Percentiles rank a stretch among this genome's conserved stretches.
Evolutionary conservation across 768 basidiomycete species (phyloP).

Genomic region (Pleurotus pulmonarius): DNA sequence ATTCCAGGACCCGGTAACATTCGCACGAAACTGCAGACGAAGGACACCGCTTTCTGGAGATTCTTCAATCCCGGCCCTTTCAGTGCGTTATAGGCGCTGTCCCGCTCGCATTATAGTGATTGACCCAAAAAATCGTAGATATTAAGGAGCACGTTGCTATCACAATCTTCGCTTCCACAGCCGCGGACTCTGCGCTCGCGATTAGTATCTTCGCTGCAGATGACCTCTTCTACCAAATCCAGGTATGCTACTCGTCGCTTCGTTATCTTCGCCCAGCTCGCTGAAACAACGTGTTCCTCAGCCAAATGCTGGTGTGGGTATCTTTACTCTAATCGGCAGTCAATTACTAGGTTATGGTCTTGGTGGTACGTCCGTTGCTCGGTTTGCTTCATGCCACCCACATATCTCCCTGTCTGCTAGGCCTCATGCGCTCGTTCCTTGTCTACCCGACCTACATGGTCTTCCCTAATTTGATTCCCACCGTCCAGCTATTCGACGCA

Average conservation of each 20-base stretch:
- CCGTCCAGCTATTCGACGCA: conserved; percentile 37
- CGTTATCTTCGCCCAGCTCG: background rate
- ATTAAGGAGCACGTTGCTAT: conserved; percentile 60
- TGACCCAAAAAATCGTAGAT: conserved; percentile 22
- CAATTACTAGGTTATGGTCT: conserved; percentile 40
- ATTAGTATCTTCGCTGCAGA: conserved; percentile 60
- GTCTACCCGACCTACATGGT: conserved; percentile 49
- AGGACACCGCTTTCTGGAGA: conserved; percentile 40
- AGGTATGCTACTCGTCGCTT: conserved; percentile 17
- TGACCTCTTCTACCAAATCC: conserved; percentile 40
- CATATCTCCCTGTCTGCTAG: conserved; percentile 15
- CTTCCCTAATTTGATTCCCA: conserved; percentile 36
- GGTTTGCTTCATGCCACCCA: too few relatives aligned
- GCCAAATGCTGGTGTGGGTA: conserved; percentile 38
- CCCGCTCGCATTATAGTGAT: too few relatives aligned
- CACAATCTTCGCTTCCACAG: conserved; percentile 58
- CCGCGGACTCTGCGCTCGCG: conserved; percentile 52
- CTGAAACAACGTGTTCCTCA: conserved; percentile 6
- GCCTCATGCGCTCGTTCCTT: conserved; percentile 44
- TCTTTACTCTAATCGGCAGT: conserved; percentile 36
- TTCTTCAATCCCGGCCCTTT: conserved; percentile 63
- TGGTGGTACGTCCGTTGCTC: too few relatives aligned
- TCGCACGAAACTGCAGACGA: conserved; percentile 22
- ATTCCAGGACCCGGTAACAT: conserved; percentile 30
- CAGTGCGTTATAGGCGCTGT: conserved; percentile 49